A percentile compares a stretch with the other conserved stretches of the same genome.
These are phyloP conservation scores for Arthrobotrys entomopaga DNA, from an alignment of 2,329 filamentous ascomycete species.

Conservation along the genomic window DNA sequence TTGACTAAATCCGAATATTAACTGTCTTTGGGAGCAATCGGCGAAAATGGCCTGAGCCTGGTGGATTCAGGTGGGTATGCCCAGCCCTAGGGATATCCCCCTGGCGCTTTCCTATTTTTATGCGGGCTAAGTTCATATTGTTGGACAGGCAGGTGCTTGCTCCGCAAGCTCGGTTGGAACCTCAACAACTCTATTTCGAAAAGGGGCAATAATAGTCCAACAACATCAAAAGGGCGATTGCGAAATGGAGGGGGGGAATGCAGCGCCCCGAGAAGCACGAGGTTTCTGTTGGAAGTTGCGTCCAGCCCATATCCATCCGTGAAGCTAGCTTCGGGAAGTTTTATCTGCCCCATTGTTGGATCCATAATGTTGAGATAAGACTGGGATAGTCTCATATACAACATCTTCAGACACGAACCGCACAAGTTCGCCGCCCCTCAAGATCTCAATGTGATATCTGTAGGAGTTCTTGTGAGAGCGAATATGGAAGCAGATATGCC, in stretches of 20 bases:
- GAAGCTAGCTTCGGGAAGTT: conserved; percentile 35
- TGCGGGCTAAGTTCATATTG: conserved; percentile 13
- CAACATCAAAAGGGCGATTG: neutral
- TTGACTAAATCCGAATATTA: conserved; percentile 9
- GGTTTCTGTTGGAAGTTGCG: conserved; percentile 27
- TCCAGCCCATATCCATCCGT: conserved; percentile 39
- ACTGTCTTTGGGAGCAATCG: conserved; percentile 15
- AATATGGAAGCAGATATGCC: neutral
- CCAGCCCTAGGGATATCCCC: conserved; percentile 19
- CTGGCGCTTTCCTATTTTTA: conserved; percentile 44
- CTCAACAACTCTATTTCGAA: neutral
- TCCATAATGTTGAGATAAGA: neutral
- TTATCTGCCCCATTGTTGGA: conserved; percentile 40
- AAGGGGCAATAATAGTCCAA: conserved; percentile 21
- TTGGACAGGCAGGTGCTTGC: conserved; percentile 24
- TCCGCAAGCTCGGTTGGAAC: conserved; percentile 17
- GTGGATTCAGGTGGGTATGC: neutral
- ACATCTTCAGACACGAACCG: conserved; percentile 5
- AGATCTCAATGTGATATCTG: neutral
- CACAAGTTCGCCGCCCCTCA: conserved; percentile 36
- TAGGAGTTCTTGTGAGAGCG: conserved; percentile 7
- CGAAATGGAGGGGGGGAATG: no score
- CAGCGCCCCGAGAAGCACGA: neutral
- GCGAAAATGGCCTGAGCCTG: conserved; percentile 16
- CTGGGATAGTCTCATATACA: conserved; percentile 31